These are phyloP conservation scores for Orbilia oligospora DNA, from an alignment of 2,329 filamentous ascomycete genomes.

Conservation along the genomic window DNA sequence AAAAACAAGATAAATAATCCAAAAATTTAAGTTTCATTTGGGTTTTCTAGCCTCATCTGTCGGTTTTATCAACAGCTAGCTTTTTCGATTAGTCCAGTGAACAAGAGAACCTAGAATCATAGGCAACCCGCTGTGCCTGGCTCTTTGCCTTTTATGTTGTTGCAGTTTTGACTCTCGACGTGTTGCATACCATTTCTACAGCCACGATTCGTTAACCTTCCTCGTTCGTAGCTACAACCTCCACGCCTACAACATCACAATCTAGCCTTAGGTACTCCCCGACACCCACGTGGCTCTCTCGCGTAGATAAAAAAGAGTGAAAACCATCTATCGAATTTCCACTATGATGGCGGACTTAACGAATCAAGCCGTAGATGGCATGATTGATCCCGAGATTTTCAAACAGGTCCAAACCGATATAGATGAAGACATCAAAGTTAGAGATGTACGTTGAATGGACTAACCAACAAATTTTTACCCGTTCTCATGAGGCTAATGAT, in stretches of 20 bases:
- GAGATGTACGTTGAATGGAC: constrained; percentile 73
- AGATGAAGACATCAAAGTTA: constrained; percentile 85
- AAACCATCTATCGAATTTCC: neutral
- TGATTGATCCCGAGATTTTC: constrained; percentile 82
- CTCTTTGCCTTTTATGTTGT: constrained; percentile 1
- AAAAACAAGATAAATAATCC: neutral
- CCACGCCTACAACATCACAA: constrained; percentile 14
- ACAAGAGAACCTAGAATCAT: too few relatives aligned
- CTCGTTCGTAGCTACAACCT: neutral
- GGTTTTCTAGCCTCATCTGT: too few relatives aligned
- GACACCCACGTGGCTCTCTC: neutral
- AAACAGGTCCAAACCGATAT: constrained; percentile 88
- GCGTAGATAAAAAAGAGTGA: neutral
- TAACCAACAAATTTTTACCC: neutral
- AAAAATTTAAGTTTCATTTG: too few relatives aligned
- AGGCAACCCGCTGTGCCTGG: too few relatives aligned
- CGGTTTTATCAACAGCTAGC: too few relatives aligned
- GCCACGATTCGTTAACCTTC: neutral
- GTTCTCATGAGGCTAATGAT: neutral
- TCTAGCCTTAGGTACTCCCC: neutral
- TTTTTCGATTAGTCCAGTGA: too few relatives aligned
- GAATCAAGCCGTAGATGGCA: neutral
- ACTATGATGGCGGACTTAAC: constrained; percentile 19
- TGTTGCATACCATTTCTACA: constrained; percentile 27
- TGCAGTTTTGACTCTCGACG: constrained; percentile 12